Evolutionary conservation across 2,329 filamentous ascomycete species (phyloP), one percentile per base, ranked within the genome.

Genomic region (Sclerotinia borealis): DNA sequence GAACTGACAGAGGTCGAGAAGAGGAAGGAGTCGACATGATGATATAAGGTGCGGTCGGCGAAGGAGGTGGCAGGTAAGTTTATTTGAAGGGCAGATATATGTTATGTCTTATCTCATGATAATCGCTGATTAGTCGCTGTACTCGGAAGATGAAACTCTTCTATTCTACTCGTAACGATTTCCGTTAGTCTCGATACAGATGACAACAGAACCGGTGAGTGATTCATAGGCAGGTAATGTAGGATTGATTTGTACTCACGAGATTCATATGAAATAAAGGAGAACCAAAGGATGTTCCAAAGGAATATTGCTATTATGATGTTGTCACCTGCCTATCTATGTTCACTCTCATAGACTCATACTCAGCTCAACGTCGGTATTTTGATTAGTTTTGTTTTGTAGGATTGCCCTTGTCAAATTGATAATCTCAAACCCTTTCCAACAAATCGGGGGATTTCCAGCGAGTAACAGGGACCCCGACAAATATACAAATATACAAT

Each of bases 1-100:
- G 68, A 66, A 77, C 72, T 65, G 75, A 73, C 68, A 76, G 67
- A 73, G 78, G 72, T 67, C 70, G 65, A 66, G 71, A 67, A 45
- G 71, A 71, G n/a, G 71, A 71, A 37, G 75, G 74, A 58, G 75
- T 73, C 56, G 73, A 73, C 71, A 76, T 77, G 49, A 41, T 39
- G 61, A 58, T 58, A 37, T 37, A 15, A 34, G 41, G 15, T 48
- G 39, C 48, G 36, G 60, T 62, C 41, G 60, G 60, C 39, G 51
- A 37, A 48, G 51, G n/a, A 62, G 39, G 51, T 29, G 36, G 36
- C 11, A 37, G 22, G 43, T 56, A 48, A 56, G 9, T 41, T 51
- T 41, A 27, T 15, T 22, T 39, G 6, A 43, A 43, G 45, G 36
- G 37, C 27, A 34, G 11, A 29, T 39, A 60, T 39, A 39, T 39